These are phyloP conservation scores for Biscutella laevigata DNA, from an alignment of 441 rosid species.

Conservation along the genomic window DNA sequence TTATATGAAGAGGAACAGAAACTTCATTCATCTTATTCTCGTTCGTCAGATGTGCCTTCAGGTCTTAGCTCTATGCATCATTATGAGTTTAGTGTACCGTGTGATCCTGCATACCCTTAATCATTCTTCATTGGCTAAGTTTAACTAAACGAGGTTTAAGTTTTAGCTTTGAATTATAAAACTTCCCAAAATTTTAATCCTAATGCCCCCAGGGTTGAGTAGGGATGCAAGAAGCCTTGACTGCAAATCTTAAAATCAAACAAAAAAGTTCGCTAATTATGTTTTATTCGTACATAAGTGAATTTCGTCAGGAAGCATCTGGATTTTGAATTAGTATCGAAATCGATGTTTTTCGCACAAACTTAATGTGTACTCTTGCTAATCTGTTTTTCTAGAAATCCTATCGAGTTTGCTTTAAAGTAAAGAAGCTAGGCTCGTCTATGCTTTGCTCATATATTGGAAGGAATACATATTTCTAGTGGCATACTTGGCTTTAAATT, in stretches of 20 bases:
- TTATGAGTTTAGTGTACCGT: constrained; percentile 6
- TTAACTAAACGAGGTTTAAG: not conserved
- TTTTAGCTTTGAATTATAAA: constrained; percentile 2
- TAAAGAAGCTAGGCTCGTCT: constrained; percentile 8
- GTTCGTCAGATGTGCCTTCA: constrained; percentile 34
- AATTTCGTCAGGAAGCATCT: constrained; percentile 2
- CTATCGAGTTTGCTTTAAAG: not conserved
- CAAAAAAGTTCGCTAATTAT: not conserved
- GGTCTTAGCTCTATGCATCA: constrained; percentile 36
- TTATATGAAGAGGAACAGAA: constrained; percentile 91
- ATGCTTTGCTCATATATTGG: constrained; percentile 4
- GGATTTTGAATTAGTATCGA: not conserved
- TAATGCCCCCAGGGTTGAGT: not conserved
- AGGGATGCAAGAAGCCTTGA: constrained; percentile 1
- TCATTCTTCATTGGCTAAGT: constrained; percentile 3
- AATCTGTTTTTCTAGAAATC: not conserved
- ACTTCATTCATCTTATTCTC: constrained; percentile 42
- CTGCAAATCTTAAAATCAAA: not conserved
- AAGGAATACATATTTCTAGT: not conserved
- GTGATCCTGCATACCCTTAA: constrained; percentile 6
- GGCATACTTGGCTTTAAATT: not conserved
- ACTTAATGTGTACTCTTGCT: not conserved
- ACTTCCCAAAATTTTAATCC: not conserved
- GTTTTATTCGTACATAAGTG: not conserved
- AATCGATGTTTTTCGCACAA: not conserved